Conservation (phyloP, 768 basidiomycete species). For the Kwoniella heveanensis region DNA sequence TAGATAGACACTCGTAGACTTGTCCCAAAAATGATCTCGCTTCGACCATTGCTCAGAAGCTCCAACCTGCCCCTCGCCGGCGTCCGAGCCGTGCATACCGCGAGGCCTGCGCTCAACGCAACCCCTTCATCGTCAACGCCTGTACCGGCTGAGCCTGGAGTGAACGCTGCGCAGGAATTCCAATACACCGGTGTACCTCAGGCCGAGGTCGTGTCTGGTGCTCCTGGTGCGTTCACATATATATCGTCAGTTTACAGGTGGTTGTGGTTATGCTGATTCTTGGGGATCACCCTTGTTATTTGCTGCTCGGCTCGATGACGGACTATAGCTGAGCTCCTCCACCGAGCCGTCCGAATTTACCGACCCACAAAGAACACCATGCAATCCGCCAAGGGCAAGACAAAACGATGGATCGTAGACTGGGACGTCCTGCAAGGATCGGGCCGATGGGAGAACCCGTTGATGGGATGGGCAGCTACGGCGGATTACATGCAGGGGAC, state of each 20-base stretch:
- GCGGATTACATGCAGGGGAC: slow-evolving; percentile 97
- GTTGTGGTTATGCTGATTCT: slow-evolving; percentile 15
- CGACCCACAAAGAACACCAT: slow-evolving; percentile 91
- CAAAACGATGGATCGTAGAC: slow-evolving; percentile 88
- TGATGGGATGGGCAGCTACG: slow-evolving; percentile 98
- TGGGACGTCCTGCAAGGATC: slow-evolving; percentile 87
- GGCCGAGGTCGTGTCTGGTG: slow-evolving; percentile 82
- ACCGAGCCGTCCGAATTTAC: slow-evolving; percentile 87
- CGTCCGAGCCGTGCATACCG: slow-evolving; percentile 15
- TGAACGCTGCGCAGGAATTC: slow-evolving; percentile 17
- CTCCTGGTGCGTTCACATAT: slow-evolving; percentile 75
- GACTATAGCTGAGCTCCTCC: slow-evolving; percentile 76
- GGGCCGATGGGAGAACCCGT: slow-evolving; percentile 94
- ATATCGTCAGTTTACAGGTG: background rate
- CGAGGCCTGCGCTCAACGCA: slow-evolving; percentile 14
- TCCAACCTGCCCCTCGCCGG: slow-evolving; percentile 3
- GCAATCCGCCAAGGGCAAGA: slow-evolving; percentile 86
- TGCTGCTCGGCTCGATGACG: too few species aligned
- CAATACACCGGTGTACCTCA: slow-evolving; percentile 18
- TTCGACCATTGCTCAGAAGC: slow-evolving; percentile 13
- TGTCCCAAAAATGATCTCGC: slow-evolving; percentile 4
- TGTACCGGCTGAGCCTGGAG: slow-evolving; percentile 8
- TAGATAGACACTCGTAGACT: background rate
- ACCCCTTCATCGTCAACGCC: slow-evolving; percentile 6
- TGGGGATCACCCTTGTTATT: background rate